These are phyloP conservation scores for Phytophthora palmivora DNA, from an alignment of 352 stramenopile species.

Conservation along the genomic window DNA sequence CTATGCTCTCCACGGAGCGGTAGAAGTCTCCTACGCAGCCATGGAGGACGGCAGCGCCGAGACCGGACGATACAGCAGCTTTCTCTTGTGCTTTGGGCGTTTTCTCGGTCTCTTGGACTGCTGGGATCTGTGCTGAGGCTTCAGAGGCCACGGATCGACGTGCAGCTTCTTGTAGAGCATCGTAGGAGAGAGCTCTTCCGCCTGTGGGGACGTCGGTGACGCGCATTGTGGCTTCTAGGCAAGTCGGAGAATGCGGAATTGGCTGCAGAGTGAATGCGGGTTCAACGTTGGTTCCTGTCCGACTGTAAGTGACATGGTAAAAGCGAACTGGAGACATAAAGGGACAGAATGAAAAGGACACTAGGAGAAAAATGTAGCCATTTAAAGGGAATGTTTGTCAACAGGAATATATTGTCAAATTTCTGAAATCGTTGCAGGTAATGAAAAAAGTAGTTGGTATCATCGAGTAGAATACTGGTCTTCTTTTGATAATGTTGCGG, in stretches of 20 bases:
- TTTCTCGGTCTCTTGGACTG: background rate
- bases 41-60: slow-evolving; percentile 40
- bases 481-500: no score
- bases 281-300: slow-evolving; percentile 12
- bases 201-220: slow-evolving; percentile 14
- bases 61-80: background rate
- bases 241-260: slow-evolving; percentile 3
- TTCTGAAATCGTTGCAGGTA: no score
- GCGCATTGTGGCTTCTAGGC: background rate
- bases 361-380: no score
- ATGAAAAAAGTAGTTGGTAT: no score
- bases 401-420: no score
- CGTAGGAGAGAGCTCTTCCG: slow-evolving; percentile 6
- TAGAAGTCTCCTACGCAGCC: slow-evolving; percentile 46
- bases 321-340: no score
- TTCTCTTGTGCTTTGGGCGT: background rate
- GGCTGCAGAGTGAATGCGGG: slow-evolving; percentile 2
- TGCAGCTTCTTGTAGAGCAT: background rate
- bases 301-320: slow-evolving; percentile 9
- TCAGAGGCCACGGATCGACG: background rate
- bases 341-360: no score
- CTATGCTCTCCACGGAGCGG: slow-evolving; percentile 32
- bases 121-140: no score
- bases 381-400: no score
- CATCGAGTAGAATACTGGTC: no score